These are phyloP conservation scores for Ambrosiella cleistominuta DNA, from an alignment of 2,329 filamentous ascomycete species.

Conservation along the genomic window DNA sequence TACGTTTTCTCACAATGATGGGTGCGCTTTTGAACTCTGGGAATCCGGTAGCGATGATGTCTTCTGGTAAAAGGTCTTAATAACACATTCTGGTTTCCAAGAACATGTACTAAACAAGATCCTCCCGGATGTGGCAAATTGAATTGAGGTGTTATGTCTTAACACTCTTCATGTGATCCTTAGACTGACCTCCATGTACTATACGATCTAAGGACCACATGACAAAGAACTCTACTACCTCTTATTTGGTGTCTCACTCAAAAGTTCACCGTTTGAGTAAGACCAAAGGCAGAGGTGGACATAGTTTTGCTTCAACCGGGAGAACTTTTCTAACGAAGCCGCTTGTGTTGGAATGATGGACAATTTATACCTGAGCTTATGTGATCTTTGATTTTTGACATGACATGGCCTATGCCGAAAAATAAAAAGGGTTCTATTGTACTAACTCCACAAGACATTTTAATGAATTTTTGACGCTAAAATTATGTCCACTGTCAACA, in stretches of 20 bases:
- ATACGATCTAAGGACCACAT: not conserved
- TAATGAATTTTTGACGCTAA: not conserved
- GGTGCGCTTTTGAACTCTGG: not conserved
- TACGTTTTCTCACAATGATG: not conserved
- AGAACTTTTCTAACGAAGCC: not conserved
- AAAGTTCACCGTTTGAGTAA: not conserved
- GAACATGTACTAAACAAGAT: not conserved
- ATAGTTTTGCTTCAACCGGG: not conserved
- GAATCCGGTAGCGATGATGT: not conserved
- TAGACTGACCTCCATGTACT: not conserved
- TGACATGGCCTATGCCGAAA: not conserved
- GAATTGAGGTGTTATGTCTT: not conserved
- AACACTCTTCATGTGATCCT: not conserved
- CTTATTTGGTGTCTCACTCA: constrained; percentile 3
- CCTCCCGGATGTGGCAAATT: not conserved
- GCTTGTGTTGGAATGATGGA: not conserved
- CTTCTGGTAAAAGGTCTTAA: constrained; percentile 6
- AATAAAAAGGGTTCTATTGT: not conserved
- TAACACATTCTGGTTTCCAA: not conserved
- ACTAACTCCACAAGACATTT: not conserved
- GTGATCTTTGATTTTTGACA: not conserved
- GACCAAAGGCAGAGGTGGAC: constrained; percentile 5
- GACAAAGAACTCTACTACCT: not conserved
- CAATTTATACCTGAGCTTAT: constrained; percentile 3
- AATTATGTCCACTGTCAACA: not conserved